Conservation (phyloP, 2,329 filamentous ascomycete species). For the Immersiporthe knoxdaviesiana region DNA sequence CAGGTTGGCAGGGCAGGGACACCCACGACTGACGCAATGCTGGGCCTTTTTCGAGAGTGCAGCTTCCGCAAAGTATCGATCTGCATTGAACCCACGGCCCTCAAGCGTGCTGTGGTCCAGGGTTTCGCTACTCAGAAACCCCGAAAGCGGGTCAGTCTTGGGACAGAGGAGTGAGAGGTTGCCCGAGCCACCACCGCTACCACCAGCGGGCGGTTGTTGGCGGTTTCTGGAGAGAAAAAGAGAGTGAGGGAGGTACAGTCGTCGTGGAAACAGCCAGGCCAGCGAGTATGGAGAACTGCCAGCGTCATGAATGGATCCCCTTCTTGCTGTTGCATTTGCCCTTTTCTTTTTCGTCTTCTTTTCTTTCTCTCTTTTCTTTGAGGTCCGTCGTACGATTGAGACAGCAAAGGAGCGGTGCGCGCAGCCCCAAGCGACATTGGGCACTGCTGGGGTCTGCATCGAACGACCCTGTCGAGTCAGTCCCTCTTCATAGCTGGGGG, state of each 20-base stretch:
- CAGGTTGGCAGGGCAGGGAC: conserved; percentile 4
- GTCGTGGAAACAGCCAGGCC: conserved; percentile 26
- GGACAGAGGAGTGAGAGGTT: neutral
- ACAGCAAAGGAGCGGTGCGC: conserved; percentile 3
- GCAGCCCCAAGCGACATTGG: neutral
- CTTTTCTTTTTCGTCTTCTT: too few relatives aligned
- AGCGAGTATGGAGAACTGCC: conserved; percentile 11
- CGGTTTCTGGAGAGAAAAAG: neutral
- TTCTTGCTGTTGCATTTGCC: neutral
- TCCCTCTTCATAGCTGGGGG: neutral
- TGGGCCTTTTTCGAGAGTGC: conserved; percentile 25
- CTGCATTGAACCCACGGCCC: conserved; percentile 1
- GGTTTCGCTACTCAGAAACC: conserved; percentile 7
- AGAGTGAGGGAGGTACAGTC: conserved; percentile 13
- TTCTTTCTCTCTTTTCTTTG: neutral
- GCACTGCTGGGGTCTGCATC: conserved; percentile 15
- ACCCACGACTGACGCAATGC: conserved; percentile 20
- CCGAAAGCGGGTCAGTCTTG: conserved; percentile 7
- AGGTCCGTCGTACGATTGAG: neutral
- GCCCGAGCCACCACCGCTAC: neutral
- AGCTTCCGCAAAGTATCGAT: conserved; percentile 15
- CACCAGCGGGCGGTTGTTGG: neutral
- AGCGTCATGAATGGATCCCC: conserved; percentile 7
- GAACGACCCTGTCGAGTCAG: conserved; percentile 3
- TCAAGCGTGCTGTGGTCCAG: conserved; percentile 2